A percentile compares a stretch with the other conserved stretches of the same genome.
phyloP scores from a whole-genome alignment of 2,329 filamentous ascomycete genomes.

The Exserohilum rostratum region DNA sequence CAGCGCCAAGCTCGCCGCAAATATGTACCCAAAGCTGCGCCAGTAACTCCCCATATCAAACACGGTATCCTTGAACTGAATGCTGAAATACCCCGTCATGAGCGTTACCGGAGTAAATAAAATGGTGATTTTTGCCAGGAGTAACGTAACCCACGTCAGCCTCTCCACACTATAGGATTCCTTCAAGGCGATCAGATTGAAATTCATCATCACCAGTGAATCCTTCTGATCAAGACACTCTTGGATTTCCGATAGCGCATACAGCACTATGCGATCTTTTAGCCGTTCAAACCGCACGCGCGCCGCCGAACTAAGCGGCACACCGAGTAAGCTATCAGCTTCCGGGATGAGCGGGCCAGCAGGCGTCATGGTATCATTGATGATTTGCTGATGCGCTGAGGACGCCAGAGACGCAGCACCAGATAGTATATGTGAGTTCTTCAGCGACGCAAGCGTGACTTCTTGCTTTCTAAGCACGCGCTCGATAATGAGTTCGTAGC shows the following conservation, averaged over 20 bases:
- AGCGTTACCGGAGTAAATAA: slow-evolving; percentile 77
- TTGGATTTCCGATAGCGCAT: slow-evolving; percentile 66
- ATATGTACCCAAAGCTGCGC: slow-evolving; percentile 69
- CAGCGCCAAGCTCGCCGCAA: slow-evolving; percentile 63
- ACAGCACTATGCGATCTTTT: slow-evolving; percentile 63
- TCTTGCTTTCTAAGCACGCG: slow-evolving; percentile 60
- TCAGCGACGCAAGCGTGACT: slow-evolving; percentile 51
- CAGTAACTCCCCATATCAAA: slow-evolving; percentile 71
- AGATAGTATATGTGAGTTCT: slow-evolving; percentile 51
- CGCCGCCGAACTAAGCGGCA: slow-evolving; percentile 56
- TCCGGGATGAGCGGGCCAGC: slow-evolving; percentile 38
- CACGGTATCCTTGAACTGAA: slow-evolving; percentile 65
- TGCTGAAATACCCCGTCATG: slow-evolving; percentile 76
- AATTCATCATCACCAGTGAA: slow-evolving; percentile 73
- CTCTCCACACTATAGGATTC: slow-evolving; percentile 74
- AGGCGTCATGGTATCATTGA: not conserved
- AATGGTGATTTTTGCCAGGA: slow-evolving; percentile 76
- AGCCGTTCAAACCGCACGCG: slow-evolving; percentile 65
- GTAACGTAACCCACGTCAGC: slow-evolving; percentile 72
- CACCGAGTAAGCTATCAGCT: slow-evolving; percentile 51
- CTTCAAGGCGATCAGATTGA: slow-evolving; percentile 77
- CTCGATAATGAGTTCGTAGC: slow-evolving; percentile 65
- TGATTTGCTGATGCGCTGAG: slow-evolving; percentile 17
- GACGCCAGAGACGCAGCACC: slow-evolving; percentile 38
- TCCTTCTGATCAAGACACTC: slow-evolving; percentile 73